Percentiles rank a stretch among this genome's conserved stretches.
phyloP scores from a whole-genome alignment of 2,329 filamentous ascomycete species.

The Hypoxylon sp. region DNA sequence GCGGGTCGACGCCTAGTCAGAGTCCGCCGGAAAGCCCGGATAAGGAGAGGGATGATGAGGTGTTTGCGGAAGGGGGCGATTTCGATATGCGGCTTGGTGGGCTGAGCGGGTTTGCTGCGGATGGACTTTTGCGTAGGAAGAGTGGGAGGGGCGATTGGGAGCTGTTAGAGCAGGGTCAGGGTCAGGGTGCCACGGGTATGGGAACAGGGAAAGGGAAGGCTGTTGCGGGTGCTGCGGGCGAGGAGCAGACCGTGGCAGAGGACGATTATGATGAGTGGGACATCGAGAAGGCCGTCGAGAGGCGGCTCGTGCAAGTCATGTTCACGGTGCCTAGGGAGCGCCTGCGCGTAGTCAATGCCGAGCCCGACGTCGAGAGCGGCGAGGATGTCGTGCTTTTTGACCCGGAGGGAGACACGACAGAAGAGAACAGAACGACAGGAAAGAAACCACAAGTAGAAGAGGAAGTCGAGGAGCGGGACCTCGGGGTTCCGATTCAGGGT shows the following conservation, averaged over 20 bases:
- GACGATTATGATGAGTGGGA: conserved; percentile 82
- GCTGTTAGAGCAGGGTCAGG: conserved; percentile 48
- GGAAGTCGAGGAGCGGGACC: conserved; percentile 22
- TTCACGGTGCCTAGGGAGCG: conserved; percentile 93
- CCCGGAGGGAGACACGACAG: conserved; percentile 47
- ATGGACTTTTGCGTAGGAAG: conserved; percentile 65
- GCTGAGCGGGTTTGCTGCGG: conserved; percentile 61
- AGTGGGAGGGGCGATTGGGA: conserved; percentile 71
- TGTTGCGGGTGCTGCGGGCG: neutral
- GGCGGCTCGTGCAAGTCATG: conserved; percentile 83
- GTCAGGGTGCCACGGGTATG: conserved; percentile 7
- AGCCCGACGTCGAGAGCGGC: conserved; percentile 64
- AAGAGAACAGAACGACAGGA: conserved; percentile 21
- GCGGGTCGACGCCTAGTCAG: conserved; percentile 58
- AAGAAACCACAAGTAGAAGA: conserved; percentile 4
- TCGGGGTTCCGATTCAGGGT: conserved; percentile 22
- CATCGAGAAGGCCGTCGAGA: conserved; percentile 79
- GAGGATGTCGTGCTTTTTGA: conserved; percentile 62
- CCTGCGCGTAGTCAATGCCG: conserved; percentile 90
- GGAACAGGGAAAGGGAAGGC: conserved; percentile 44
- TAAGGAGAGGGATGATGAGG: conserved; percentile 53
- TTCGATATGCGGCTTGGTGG: conserved; percentile 63
- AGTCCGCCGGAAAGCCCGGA: conserved; percentile 47
- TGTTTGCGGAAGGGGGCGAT: conserved; percentile 57
- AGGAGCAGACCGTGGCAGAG: conserved; percentile 52